Evolutionary conservation across 805 yeast genomes (phyloP), one percentile per base, ranked within the genome.

Genomic region (Nakazawaea populi): DNA sequence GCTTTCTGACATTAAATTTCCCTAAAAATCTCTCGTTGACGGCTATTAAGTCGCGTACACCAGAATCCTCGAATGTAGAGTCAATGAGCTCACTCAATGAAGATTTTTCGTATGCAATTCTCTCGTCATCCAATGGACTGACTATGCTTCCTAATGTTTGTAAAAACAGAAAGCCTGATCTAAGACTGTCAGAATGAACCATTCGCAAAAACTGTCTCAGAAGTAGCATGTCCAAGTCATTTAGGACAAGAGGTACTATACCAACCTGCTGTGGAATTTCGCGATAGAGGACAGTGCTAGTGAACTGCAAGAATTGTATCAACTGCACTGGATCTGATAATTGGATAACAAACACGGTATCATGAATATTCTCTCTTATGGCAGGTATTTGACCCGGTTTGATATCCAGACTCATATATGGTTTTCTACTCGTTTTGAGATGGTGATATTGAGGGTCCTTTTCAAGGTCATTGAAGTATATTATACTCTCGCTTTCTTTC

Each of bases 261-360:
- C 97, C 99, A 47, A 92, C 61, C 64, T 91, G 85, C 56, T 90
- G 86, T 0, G 96, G 88, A 14, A 87, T 73, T 1, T 81, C 80
- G 42, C 79, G 75, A 10, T 75, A 71, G n/a, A 82, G 59, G 2
- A 82, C 69, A 2, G 77, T 64, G 29, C 74, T 71, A 2, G 84
- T 58, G 35, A 82, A 69, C 7, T 83, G 70, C 18, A 76, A 65
- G 31, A 83, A 63, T 1, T 76, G 78, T 14, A 69, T 62, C 18
- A 84, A 58, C 52, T 87, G 85, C 2, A 70, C 67, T 11, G 70
- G 68, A 54, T 80, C 72, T 1, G 82, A 68, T 24, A 89, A 69
- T 55, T 84, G 82, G 10, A 91, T 60, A 0, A 78, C 87, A 59
- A 92, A 82, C 0, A 92, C 77, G 27, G 85, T 52, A 42, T 89